Evolutionary conservation across 352 stramenopile species (phyloP), one percentile per base, ranked within the genome.

Genomic region (Globisporangium uncinulatum): DNA sequence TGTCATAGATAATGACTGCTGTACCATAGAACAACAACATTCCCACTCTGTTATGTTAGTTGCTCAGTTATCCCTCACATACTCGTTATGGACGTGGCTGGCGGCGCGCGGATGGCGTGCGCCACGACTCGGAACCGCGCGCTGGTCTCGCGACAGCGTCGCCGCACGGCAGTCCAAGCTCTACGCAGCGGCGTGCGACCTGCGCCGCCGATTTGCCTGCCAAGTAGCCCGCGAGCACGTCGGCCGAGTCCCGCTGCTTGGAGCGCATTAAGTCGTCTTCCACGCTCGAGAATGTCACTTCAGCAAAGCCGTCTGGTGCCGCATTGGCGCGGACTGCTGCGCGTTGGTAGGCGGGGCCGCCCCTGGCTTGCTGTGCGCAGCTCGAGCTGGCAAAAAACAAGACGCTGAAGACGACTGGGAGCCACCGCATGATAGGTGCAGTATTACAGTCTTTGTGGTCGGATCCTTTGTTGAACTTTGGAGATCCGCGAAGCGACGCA

Each of bases 161-260:
- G 13, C 75, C 74, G 24, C 78, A 88, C 37, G 71, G 73, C 34
- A 88, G 62, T 0, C 75, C 71, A 39, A 88, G 54, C 57, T 88
- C 63, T 10, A 86, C 59, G 45, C 78, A 88, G 13, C 74, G 70
- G 10, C 74, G 74, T 56, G 71, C 59, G 44, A 89, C 67, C 45
- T 86, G 64, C 24, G 63, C 59, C 24, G 65, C 48, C 0, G 62
- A 71, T 24, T 80, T 74, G 3, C 66, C 74, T 0, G 56, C 54
- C 17, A 89, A 47, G n/a, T 60, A 39, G 1, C 51, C 63, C 1
- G 74, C 62, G 39, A 89, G 51, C 51, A 66, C 68, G 42, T 74
- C 63, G 1, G 63, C 54, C 3, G 63, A 72, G 21, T 87, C 72
- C 53, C 62, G 65, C 43, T 86, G 69, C 19, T 70, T 70, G 8